Evolutionary conservation across 192 early-diverging fungal genomes (phyloP).

Genomic region (Glomus cerebriforme): DNA sequence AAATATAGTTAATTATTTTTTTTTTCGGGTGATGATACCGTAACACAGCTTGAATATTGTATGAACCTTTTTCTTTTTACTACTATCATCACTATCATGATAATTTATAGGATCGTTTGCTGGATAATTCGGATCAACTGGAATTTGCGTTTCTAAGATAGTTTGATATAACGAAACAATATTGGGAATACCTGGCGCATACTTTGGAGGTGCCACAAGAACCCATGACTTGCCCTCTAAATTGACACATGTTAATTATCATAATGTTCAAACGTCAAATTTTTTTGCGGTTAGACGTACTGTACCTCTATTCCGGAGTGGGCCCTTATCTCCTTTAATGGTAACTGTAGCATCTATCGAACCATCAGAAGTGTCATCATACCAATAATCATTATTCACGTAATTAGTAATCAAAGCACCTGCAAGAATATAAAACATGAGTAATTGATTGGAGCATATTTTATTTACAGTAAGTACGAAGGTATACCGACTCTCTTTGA

Average conservation of each 20-base stretch:
- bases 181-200: constrained; percentile 23
- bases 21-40: too few relatives aligned
- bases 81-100: not conserved
- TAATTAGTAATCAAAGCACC: constrained; percentile 10
- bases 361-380: constrained; percentile 29
- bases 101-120: constrained; percentile 19
- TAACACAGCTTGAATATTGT: not conserved
- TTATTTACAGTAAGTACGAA: not conserved
- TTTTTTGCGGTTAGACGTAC: not conserved
- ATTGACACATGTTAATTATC: not conserved
- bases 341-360: not conserved
- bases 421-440: not conserved
- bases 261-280: not conserved
- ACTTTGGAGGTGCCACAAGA: constrained; percentile 28
- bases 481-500: not conserved
- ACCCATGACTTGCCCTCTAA: constrained; percentile 29
- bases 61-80: too few relatives aligned
- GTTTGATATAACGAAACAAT: constrained; percentile 18
- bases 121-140: constrained; percentile 3
- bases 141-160: constrained; percentile 23
- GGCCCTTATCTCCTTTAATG: not conserved
- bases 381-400: constrained; percentile 32
- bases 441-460: not conserved
- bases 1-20: too few relatives aligned
- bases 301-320: constrained; percentile 11